Evolutionary conservation across 768 basidiomycete genomes (phyloP).

Genomic region (Boletus pseudopeckii): DNA sequence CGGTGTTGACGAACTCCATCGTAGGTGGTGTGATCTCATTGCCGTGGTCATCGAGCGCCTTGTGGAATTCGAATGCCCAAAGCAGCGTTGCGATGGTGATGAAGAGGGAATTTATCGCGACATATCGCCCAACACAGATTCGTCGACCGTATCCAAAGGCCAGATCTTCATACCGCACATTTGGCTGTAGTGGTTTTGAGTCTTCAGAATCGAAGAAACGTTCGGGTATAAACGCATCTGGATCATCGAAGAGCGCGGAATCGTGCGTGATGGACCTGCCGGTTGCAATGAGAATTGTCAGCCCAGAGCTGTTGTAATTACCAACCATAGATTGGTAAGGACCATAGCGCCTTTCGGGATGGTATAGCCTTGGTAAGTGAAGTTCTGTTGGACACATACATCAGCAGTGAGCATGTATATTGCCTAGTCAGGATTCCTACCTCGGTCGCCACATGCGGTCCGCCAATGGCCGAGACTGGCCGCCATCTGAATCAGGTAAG

Average conservation of each 20-base stretch:
- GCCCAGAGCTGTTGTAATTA: background rate
- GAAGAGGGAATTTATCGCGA: background rate
- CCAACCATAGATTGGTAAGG: no score
- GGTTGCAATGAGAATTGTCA: background rate
- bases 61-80: conserved; percentile 7
- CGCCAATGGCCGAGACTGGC: no score
- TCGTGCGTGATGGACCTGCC: conserved; percentile 6
- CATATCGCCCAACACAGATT: conserved; percentile 8
- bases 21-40: conserved; percentile 6
- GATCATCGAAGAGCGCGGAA: no score
- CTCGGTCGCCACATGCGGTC: no score
- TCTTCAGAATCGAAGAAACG: no score
- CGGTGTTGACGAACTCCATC: conserved; percentile 2
- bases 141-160: conserved; percentile 14
- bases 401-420: no score
- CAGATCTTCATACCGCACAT: conserved; percentile 8
- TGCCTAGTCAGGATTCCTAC: no score
- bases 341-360: no score
- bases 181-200: background rate
- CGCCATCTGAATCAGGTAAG: no score
- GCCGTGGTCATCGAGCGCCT: conserved; percentile 3
- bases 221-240: conserved; percentile 15
- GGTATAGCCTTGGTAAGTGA: no score
- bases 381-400: no score
- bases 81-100: conserved; percentile 6